phyloP scores from a whole-genome alignment of 176 grass and related monocot species.

The Triticum timopheevii region DNA sequence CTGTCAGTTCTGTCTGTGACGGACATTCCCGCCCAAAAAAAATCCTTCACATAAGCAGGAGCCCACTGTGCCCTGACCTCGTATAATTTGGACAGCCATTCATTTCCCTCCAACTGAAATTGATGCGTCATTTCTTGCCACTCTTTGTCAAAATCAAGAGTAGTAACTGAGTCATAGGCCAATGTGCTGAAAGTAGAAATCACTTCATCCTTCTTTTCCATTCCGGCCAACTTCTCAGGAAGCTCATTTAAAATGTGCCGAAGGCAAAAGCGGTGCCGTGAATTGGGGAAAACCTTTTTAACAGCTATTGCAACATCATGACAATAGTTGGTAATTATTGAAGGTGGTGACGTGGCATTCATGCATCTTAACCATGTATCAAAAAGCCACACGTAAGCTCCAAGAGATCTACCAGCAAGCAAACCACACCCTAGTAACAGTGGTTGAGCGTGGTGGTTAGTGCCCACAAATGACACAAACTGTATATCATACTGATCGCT shows the following conservation, averaged over 20 bases:
- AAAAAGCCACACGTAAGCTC: conserved; percentile 78
- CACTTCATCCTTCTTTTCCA: conserved; percentile 55
- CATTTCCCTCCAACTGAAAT: conserved; percentile 57
- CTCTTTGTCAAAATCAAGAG: conserved; percentile 70
- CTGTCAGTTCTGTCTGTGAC: conserved; percentile 61
- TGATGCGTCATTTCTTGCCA: conserved; percentile 66
- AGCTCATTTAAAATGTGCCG: conserved; percentile 65
- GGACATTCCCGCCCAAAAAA: conserved; percentile 79
- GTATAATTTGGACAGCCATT: conserved; percentile 68
- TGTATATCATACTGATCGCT: conserved; percentile 60
- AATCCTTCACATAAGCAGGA: conserved; percentile 75
- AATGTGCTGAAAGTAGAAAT: conserved; percentile 55
- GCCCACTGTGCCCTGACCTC: conserved; percentile 63
- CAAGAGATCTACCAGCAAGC: conserved; percentile 63
- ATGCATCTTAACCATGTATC: conserved; percentile 73
- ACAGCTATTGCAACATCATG: conserved; percentile 64
- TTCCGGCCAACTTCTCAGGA: conserved; percentile 57
- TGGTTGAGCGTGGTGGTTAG: conserved; percentile 65
- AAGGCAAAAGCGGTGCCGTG: conserved; percentile 72
- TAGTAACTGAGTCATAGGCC: conserved; percentile 63
- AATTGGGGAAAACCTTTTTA: conserved; percentile 67
- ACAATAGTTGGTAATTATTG: conserved; percentile 72
- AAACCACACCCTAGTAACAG: conserved; percentile 76
- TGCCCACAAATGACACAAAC: conserved; percentile 69
- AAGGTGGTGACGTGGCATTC: conserved; percentile 61